Conservation (phyloP, 2,329 filamentous ascomycete genomes). For the Emericellopsis cladophorae region DNA sequence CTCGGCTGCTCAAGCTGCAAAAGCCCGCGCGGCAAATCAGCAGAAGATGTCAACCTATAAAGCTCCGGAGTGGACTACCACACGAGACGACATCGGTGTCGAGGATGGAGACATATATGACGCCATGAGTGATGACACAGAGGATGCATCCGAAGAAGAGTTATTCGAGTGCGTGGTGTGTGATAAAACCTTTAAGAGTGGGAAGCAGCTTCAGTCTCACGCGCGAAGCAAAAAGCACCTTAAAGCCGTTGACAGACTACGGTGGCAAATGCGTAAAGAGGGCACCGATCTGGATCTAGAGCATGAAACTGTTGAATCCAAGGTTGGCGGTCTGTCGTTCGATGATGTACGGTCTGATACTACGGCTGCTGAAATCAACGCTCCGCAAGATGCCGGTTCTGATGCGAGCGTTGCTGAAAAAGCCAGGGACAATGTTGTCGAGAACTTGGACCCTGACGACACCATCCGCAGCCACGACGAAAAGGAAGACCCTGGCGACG, state of each 20-base stretch:
- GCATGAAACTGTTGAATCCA: background rate
- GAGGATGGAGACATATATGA: constrained; percentile 38
- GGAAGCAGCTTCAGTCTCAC: constrained; percentile 82
- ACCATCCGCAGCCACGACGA: background rate
- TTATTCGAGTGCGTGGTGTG: constrained; percentile 67
- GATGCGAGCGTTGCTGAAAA: no score
- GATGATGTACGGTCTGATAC: background rate
- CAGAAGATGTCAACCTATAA: constrained; percentile 55
- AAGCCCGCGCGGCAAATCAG: constrained; percentile 69
- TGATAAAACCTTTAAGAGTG: constrained; percentile 73
- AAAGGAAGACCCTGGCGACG: constrained; percentile 10
- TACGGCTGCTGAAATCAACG: background rate
- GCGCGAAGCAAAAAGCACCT: constrained; percentile 95
- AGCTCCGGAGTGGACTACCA: constrained; percentile 64
- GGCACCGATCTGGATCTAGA: constrained; percentile 47
- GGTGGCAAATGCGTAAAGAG: constrained; percentile 72
- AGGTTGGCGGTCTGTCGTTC: no score
- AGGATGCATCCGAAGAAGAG: constrained; percentile 41
- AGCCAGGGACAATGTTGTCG: background rate
- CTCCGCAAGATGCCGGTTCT: no score
- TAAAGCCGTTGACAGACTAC: constrained; percentile 72
- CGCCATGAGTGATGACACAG: constrained; percentile 22
- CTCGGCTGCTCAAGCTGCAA: constrained; percentile 71
- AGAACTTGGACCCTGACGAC: background rate
- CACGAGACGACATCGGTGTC: constrained; percentile 37